Percentiles rank a stretch among this genome's conserved stretches.
Evolutionary conservation across 306 rosid species (phyloP).

Genomic region (Nissolia schottii): DNA sequence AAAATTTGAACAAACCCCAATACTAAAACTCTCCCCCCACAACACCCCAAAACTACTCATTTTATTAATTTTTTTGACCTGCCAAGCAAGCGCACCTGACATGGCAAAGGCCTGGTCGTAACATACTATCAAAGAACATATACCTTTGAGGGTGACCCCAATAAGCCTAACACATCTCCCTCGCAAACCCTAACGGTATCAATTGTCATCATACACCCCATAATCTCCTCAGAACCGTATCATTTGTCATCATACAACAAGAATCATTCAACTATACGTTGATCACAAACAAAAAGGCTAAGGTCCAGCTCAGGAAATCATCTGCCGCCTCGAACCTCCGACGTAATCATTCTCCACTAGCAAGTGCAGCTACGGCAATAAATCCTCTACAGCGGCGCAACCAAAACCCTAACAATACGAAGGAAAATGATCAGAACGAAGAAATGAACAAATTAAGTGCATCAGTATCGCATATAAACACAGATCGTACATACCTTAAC

Average conservation of each 20-base stretch:
- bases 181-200: not conserved
- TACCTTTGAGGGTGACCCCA: not conserved
- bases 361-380: not conserved
- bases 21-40: slow-evolving; percentile 43
- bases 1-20: not conserved
- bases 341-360: not conserved
- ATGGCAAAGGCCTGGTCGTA: slow-evolving; percentile 59
- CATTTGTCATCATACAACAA: not conserved
- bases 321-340: no score
- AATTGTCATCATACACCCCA: not conserved
- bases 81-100: slow-evolving; percentile 91
- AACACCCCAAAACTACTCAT: not conserved
- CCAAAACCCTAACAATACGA: no score
- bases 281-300: no score
- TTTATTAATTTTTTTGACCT: slow-evolving; percentile 54
- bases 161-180: not conserved
- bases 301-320: not conserved
- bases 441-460: no score
- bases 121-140: slow-evolving; percentile 7
- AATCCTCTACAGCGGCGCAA: not conserved
- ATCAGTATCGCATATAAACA: no score
- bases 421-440: no score
- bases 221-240: not conserved
- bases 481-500: no score
- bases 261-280: no score